Conservation (phyloP, 2,329 filamentous ascomycete genomes). For the Aspergillus puulaauensis region DNA sequence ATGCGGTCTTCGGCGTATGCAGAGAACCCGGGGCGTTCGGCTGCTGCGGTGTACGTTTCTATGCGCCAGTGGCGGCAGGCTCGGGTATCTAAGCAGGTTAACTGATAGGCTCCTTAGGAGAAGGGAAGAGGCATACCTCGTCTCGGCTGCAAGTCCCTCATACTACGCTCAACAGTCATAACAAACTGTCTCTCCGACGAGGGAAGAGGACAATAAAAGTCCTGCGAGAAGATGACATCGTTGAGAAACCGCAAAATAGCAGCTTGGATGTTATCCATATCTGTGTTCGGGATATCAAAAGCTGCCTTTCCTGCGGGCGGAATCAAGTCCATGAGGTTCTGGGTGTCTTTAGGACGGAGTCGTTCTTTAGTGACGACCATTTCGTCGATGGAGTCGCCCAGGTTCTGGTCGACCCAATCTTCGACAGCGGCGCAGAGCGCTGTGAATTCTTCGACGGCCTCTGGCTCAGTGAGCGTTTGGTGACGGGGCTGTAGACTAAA, state of each 20-base stretch:
- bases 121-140: neutral
- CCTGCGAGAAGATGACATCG: constrained; percentile 6
- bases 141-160: neutral
- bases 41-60: constrained; percentile 5
- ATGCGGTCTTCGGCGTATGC: neutral
- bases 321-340: constrained; percentile 3
- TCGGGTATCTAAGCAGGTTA: neutral
- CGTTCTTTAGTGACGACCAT: neutral
- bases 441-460: neutral
- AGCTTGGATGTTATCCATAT: constrained; percentile 4
- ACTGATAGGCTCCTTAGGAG: neutral
- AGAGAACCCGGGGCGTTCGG: neutral
- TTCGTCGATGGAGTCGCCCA: constrained; percentile 6
- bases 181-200: constrained; percentile 1
- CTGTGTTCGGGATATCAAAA: neutral
- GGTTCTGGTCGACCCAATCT: constrained; percentile 8
- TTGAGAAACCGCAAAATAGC: neutral
- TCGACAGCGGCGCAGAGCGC: constrained; percentile 3
- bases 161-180: neutral
- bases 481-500: constrained; percentile 10
- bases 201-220: constrained; percentile 8
- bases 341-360: neutral
- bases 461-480: neutral
- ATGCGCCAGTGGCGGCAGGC: constrained; percentile 4
- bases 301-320: neutral